Conservation (phyloP, 176 grass and related monocot genomes). For the Avena eriantha region DNA sequence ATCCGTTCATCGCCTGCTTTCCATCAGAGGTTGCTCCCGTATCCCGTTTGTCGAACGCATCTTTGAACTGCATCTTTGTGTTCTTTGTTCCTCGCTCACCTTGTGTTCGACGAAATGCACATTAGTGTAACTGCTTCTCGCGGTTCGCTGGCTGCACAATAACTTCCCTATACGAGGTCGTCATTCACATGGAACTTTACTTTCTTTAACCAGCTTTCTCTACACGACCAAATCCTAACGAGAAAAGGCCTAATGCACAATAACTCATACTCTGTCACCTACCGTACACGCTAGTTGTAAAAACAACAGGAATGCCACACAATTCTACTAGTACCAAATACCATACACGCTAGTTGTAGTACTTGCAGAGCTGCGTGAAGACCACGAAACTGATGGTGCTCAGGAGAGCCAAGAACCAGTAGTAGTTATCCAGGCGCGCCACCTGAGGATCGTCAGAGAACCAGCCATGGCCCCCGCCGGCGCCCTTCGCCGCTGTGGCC, state of each 20-base stretch:
- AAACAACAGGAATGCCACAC: background rate
- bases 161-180: background rate
- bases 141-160: background rate
- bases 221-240: background rate
- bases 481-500: slow-evolving; percentile 24
- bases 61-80: background rate
- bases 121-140: background rate
- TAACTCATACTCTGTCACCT: background rate
- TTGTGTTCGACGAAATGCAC: slow-evolving; percentile 37
- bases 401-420: slow-evolving; percentile 71
- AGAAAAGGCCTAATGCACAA: slow-evolving; percentile 23
- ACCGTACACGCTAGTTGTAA: background rate
- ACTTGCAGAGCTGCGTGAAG: slow-evolving; percentile 58
- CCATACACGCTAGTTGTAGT: slow-evolving; percentile 40
- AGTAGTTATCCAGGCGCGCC: slow-evolving; percentile 68
- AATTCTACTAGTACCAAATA: background rate
- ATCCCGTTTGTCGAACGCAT: background rate
- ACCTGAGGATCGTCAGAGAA: slow-evolving; percentile 79
- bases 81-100: background rate
- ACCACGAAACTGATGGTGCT: slow-evolving; percentile 70
- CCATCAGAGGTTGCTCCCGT: background rate
- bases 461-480: slow-evolving; percentile 47
- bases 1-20: background rate
- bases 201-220: background rate
- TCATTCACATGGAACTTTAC: background rate